A percentile compares a stretch with the other conserved stretches of the same genome.
phyloP scores from a whole-genome alignment of 345 rosid genomes.

The Melastoma malabathricum region DNA sequence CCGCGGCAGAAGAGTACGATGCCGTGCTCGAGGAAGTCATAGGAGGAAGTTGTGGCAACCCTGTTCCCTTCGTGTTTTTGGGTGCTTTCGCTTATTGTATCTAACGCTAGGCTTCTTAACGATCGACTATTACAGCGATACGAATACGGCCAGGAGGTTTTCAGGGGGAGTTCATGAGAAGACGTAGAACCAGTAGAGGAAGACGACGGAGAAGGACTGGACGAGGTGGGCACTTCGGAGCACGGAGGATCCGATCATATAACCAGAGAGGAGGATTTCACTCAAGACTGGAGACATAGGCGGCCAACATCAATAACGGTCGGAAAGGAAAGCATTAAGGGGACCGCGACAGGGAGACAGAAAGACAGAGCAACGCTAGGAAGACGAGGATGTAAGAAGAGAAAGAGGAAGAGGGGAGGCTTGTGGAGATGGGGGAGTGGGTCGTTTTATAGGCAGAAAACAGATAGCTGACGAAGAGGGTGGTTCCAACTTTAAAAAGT shows the following conservation, averaged over 20 bases:
- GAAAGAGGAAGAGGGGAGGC: too few species aligned
- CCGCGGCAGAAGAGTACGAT: neutral
- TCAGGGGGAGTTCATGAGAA: neutral
- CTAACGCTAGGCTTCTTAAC: neutral
- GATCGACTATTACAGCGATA: neutral
- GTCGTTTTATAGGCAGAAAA: too few species aligned
- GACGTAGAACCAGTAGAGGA: constrained; percentile 69
- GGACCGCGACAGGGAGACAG: too few species aligned
- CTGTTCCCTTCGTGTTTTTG: too few species aligned
- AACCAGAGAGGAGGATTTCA: constrained; percentile 62
- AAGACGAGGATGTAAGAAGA: too few species aligned
- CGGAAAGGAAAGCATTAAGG: too few species aligned
- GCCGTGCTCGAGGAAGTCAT: too few species aligned
- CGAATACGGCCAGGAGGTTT: neutral
- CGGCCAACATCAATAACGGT: constrained; percentile 55
- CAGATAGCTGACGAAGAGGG: too few species aligned
- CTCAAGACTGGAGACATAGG: constrained; percentile 84
- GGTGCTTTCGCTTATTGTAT: neutral
- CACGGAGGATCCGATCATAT: constrained; percentile 59
- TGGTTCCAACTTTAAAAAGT: too few species aligned
- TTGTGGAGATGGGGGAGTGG: too few species aligned
- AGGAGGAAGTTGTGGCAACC: too few species aligned
- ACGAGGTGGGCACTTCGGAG: constrained; percentile 87
- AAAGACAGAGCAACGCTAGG: too few species aligned
- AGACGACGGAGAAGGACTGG: constrained; percentile 95